A percentile compares a stretch with the other conserved stretches of the same genome.
phyloP scores from a whole-genome alignment of 257 asterid genomes.

The Nyctanthes arbortristis region DNA sequence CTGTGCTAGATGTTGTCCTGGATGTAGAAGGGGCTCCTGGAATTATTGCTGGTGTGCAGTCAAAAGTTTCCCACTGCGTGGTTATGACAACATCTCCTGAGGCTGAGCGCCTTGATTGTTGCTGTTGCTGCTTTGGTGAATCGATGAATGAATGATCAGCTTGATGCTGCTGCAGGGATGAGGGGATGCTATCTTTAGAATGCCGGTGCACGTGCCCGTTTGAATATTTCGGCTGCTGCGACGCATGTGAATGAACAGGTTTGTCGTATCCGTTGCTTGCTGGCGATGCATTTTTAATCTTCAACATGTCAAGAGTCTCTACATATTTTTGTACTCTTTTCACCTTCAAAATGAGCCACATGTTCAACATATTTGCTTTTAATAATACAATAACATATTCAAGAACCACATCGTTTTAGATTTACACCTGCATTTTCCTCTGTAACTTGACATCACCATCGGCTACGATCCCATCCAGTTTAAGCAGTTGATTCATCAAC shows the following conservation, averaged over 20 bases:
- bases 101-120: constrained; percentile 48
- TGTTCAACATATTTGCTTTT: not conserved
- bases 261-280: constrained; percentile 19
- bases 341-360: constrained; percentile 40
- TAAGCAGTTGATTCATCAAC: constrained; percentile 81
- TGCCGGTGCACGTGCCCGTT: constrained; percentile 24
- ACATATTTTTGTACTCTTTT: constrained; percentile 77
- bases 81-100: constrained; percentile 78
- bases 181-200: constrained; percentile 24
- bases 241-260: constrained; percentile 9
- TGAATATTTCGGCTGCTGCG: constrained; percentile 28
- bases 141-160: constrained; percentile 30
- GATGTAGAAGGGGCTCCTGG: constrained; percentile 33
- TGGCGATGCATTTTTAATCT: constrained; percentile 57
- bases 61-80: constrained; percentile 94
- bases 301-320: constrained; percentile 73
- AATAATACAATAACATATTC: not conserved
- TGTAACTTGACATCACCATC: constrained; percentile 81
- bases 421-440: constrained; percentile 80
- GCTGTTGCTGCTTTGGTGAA: constrained; percentile 32
- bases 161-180: constrained; percentile 32
- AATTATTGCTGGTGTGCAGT: constrained; percentile 44
- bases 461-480: constrained; percentile 62
- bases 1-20: constrained; percentile 11
- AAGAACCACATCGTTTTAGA: constrained; percentile 1